Evolutionary conservation across 129 eudicot species (phyloP).

Genomic region (Arctium minus): DNA sequence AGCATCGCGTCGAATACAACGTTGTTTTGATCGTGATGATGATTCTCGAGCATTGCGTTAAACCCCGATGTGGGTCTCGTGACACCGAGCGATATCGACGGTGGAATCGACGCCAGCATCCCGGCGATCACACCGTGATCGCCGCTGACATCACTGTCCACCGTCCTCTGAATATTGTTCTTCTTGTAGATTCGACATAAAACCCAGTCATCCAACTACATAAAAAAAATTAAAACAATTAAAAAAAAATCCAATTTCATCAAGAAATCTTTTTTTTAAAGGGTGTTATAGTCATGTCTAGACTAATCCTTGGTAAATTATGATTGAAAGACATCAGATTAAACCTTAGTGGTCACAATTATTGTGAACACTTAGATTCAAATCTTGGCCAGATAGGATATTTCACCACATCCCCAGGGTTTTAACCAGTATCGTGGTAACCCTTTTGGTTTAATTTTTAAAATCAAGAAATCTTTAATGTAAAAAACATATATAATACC

Average conservation of each 20-base stretch:
- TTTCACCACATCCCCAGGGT: too few relatives aligned
- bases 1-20: constrained; percentile 40
- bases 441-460: too few relatives aligned
- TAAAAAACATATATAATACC: constrained; percentile 28
- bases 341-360: too few relatives aligned
- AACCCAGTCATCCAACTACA: constrained; percentile 94
- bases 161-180: constrained; percentile 54
- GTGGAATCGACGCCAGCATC: constrained; percentile 42
- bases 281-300: too few relatives aligned
- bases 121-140: constrained; percentile 36
- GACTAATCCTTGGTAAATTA: too few relatives aligned
- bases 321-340: too few relatives aligned
- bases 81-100: constrained; percentile 36
- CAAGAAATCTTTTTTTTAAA: background rate
- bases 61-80: constrained; percentile 29
- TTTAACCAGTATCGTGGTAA: too few relatives aligned
- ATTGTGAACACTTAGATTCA: too few relatives aligned
- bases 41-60: constrained; percentile 43
- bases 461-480: background rate
- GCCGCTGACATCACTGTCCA: constrained; percentile 55
- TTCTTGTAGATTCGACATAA: constrained; percentile 92
- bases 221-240: background rate
- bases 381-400: too few relatives aligned
- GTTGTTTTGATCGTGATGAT: constrained; percentile 21
- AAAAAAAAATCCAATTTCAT: background rate